Base-by-base conservation (phyloP, 2,329 filamentous ascomycete genomes). In the Aspergillus niger region DNA sequence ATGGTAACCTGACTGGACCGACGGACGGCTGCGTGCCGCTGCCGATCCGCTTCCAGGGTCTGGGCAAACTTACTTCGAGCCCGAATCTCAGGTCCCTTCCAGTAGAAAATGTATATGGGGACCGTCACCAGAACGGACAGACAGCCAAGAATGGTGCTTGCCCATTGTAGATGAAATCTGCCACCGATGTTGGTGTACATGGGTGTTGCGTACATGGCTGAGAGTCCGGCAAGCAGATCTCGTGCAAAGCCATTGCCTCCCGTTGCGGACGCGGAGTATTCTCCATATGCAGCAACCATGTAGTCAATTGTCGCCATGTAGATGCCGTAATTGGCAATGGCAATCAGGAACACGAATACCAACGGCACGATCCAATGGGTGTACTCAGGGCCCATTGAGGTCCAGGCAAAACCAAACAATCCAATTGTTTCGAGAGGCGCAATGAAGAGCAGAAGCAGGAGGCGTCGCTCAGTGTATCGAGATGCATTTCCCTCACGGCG, bases 271-370 rank as follows among this genome's bases (percentile, higher is more conserved):
- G 89, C 89, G 2, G 88, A 86, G 72, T 91, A 91, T 0, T 86
- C 85, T 0, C 89, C 90, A 68, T 91, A 91, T 0, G 89, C 87
- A 60, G 86, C 88, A 38, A 91, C 85, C 85, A 91, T 91, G 77
- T 92, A 92, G 74, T 92, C 88, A 64, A 91, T 89, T 1, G 88
- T 90, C 1, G 88, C 87, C 86, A 90, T 90, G 77, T 91, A 91
- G 60, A 91, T 90, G 36, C 84, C 79, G 60, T 89, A 90, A 69
- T 92, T 92, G 58, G 89, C 89, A 55, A 92, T 87, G 22, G 88
- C 90, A 54, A 92, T 86, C 48, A 90, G 78, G 15, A 81, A 81
- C 1, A 83, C 82, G 64, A 88, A 90, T 50, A 91, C 76, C 78
- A 89, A 84, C 2, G 87, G 86, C 0, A 82, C 86, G 22, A 90